Evolutionary conservation across 306 rosid genomes (phyloP).

Genomic region (Pachyrhizus erosus): DNA sequence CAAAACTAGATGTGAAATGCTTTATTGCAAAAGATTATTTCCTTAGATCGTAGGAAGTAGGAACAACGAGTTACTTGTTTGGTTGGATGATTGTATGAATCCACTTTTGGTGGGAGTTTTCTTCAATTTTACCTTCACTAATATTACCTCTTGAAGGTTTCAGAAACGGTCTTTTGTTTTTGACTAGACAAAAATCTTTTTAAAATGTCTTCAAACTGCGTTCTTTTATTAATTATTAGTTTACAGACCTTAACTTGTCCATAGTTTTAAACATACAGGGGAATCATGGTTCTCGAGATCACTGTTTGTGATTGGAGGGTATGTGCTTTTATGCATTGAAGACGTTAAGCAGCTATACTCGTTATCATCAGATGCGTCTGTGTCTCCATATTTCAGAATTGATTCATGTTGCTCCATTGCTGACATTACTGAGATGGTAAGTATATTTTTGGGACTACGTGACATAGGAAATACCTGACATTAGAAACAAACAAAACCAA

Average conservation of each 20-base stretch:
- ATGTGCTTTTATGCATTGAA: constrained; percentile 79
- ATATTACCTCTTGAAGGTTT: constrained; percentile 22
- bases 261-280: constrained; percentile 54
- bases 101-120: constrained; percentile 16
- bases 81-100: constrained; percentile 21
- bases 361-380: constrained; percentile 56
- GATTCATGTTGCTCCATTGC: constrained; percentile 74
- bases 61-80: not conserved
- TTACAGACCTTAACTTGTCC: constrained; percentile 29
- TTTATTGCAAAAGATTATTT: constrained; percentile 14
- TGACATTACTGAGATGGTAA: constrained; percentile 80
- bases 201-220: not conserved
- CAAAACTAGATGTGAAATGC: constrained; percentile 25
- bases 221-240: constrained; percentile 31
- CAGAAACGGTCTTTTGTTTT: not conserved
- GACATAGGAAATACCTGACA: constrained; percentile 17
- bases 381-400: constrained; percentile 67
- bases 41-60: constrained; percentile 28
- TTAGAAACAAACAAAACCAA: constrained; percentile 3
- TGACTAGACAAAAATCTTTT: constrained; percentile 1
- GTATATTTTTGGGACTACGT: not conserved
- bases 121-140: not conserved
- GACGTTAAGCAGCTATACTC: constrained; percentile 68
- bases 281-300: constrained; percentile 82
- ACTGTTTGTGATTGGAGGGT: constrained; percentile 66